A percentile compares a stretch with the other conserved stretches of the same genome.
Conservation (phyloP, 768 basidiomycete species). For the Mycena crocata region DNA sequence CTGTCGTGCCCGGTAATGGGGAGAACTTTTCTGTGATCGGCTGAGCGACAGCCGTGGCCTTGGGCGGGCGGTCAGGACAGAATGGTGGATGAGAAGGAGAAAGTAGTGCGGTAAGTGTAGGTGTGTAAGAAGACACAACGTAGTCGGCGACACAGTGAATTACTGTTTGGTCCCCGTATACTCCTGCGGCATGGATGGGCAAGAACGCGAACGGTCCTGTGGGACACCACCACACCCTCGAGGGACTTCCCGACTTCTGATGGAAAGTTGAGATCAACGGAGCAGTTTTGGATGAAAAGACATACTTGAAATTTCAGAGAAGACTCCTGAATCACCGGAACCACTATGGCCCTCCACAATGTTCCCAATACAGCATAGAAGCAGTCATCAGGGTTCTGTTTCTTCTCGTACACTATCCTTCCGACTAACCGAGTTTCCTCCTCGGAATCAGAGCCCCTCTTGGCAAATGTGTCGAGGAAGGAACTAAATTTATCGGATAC, state of each 20-base stretch:
- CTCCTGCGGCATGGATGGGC: conserved; percentile 33
- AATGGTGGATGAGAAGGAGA: neutral
- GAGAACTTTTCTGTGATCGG: neutral
- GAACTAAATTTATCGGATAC: neutral
- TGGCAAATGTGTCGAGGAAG: neutral
- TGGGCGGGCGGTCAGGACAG: neutral
- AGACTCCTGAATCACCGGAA: neutral
- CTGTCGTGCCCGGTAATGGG: neutral
- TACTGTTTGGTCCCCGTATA: conserved; percentile 2
- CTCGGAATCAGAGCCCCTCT: neutral
- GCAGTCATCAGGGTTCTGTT: neutral
- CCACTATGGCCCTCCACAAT: neutral
- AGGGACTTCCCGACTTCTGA: conserved; percentile 1
- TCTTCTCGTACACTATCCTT: neutral
- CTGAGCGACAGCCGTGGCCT: conserved; percentile 14
- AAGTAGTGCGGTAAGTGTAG: conserved; percentile 28
- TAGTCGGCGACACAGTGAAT: conserved; percentile 21
- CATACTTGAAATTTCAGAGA: neutral
- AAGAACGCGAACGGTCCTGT: conserved; percentile 12
- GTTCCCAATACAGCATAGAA: neutral
- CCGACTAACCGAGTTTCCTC: neutral
- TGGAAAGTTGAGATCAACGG: neutral
- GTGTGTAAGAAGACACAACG: conserved; percentile 34
- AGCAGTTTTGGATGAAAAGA: neutral
- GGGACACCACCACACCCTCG: conserved; percentile 13